Evolutionary conservation across 2,329 filamentous ascomycete species (phyloP).

Genomic region (Daldinia sp.): DNA sequence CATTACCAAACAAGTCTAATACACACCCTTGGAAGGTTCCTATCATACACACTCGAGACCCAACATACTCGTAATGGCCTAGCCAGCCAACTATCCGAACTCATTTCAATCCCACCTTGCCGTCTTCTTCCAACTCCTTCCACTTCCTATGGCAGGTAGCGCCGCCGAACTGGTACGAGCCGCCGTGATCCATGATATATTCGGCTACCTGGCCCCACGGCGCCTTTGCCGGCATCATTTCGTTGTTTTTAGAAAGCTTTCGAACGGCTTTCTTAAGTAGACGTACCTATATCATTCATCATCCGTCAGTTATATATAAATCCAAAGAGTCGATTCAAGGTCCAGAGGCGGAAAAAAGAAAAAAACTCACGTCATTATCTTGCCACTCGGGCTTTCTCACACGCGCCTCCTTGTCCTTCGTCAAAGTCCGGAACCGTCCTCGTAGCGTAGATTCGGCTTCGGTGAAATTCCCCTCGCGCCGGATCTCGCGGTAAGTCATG

Average conservation of each 20-base stretch:
- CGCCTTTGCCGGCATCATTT: constrained; percentile 50
- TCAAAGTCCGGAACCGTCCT: constrained; percentile 71
- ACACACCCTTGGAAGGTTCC: constrained; percentile 22
- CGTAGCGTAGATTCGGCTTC: constrained; percentile 78
- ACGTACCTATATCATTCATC: constrained; percentile 48
- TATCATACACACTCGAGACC: constrained; percentile 30
- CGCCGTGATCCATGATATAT: constrained; percentile 60
- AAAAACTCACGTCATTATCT: constrained; percentile 65
- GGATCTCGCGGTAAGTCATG: constrained; percentile 72
- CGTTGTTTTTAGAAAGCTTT: constrained; percentile 46
- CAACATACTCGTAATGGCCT: constrained; percentile 7
- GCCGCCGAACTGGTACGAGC: constrained; percentile 66
- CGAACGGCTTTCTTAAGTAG: constrained; percentile 56
- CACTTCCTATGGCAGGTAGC: constrained; percentile 67
- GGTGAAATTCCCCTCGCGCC: constrained; percentile 59
- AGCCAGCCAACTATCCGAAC: background rate
- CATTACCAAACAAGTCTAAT: constrained; percentile 25
- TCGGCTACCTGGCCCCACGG: constrained; percentile 66
- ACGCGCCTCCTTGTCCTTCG: constrained; percentile 67
- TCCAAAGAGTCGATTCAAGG: too few species aligned
- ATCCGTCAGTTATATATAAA: background rate
- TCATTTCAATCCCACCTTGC: constrained; percentile 18
- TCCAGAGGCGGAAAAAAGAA: background rate
- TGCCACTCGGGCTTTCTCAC: constrained; percentile 73
- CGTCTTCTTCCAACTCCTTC: constrained; percentile 53